Percentiles rank a stretch among this genome's conserved stretches.
phyloP scores from a whole-genome alignment of 345 rosid species.

The Eutrema japonicum region DNA sequence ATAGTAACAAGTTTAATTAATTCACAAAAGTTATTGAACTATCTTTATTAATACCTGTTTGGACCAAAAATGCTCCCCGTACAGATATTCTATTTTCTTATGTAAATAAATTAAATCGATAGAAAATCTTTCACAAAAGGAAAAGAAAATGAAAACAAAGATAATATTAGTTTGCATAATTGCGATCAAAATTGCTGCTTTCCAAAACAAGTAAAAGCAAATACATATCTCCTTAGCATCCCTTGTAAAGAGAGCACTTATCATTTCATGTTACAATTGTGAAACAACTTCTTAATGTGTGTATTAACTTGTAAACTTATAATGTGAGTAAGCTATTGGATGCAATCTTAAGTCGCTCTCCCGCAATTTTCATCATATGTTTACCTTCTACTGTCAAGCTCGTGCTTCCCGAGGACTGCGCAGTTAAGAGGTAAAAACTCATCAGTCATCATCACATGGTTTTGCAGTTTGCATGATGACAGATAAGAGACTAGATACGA shows the following conservation, averaged over 20 bases:
- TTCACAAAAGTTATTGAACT: too few relatives aligned
- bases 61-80: too few relatives aligned
- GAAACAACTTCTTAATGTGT: not conserved
- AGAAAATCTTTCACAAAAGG: not conserved
- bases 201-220: conserved; percentile 16
- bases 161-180: not conserved
- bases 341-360: conserved; percentile 51
- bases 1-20: too few relatives aligned
- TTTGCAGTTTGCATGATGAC: conserved; percentile 10
- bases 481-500: conserved; percentile 13
- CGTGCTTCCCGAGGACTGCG: conserved; percentile 51
- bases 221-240: not conserved
- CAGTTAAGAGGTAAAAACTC: conserved; percentile 4
- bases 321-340: conserved; percentile 29
- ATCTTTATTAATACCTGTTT: too few relatives aligned
- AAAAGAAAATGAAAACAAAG: too few relatives aligned
- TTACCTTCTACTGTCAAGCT: conserved; percentile 63
- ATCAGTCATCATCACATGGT: not conserved
- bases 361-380: conserved; percentile 51
- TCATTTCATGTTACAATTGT: conserved; percentile 5
- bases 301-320: not conserved
- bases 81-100: too few relatives aligned
- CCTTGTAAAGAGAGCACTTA: not conserved
- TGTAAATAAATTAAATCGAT: not conserved
- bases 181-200: conserved; percentile 27